These are phyloP conservation scores for Penicillium freii DNA, from an alignment of 2,329 filamentous ascomycete genomes.

Conservation along the genomic window DNA sequence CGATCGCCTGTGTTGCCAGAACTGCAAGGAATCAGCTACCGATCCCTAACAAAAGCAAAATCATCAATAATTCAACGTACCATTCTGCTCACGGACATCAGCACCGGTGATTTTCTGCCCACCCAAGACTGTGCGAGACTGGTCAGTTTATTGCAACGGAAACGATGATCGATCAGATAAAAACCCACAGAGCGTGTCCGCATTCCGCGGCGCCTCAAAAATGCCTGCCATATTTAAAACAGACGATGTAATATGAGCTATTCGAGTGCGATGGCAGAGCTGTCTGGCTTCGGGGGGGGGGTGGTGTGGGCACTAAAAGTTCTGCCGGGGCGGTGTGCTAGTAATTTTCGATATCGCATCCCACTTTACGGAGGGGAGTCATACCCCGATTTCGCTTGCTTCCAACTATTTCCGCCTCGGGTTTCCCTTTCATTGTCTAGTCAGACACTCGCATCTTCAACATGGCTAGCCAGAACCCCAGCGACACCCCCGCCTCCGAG, in stretches of 20 bases:
- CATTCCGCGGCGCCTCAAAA: constrained; percentile 90
- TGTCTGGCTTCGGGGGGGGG: constrained; percentile 29
- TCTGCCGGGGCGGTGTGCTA: constrained; percentile 45
- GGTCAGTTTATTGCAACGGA: constrained; percentile 31
- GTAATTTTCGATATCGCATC: constrained; percentile 34
- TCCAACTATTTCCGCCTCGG: constrained; percentile 16
- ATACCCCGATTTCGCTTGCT: constrained; percentile 14
- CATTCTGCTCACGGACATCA: constrained; percentile 97
- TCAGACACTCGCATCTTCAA: constrained; percentile 21
- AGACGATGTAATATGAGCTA: constrained; percentile 21
- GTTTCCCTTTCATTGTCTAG: constrained; percentile 19
- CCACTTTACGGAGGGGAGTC: constrained; percentile 38
- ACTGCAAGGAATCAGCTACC: constrained; percentile 54
- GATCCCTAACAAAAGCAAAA: neutral
- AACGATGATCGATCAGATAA: constrained; percentile 8
- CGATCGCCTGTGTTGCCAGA: constrained; percentile 90
- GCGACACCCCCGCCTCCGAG: constrained; percentile 25
- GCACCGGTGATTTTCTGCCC: constrained; percentile 95
- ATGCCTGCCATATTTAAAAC: constrained; percentile 74
- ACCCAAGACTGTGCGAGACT: constrained; percentile 66
- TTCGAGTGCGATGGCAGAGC: constrained; percentile 30
- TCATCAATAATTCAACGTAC: constrained; percentile 49
- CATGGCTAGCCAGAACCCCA: constrained; percentile 36
- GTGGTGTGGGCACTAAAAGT: constrained; percentile 38
- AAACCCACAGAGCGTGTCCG: constrained; percentile 78